A percentile compares a stretch with the other conserved stretches of the same genome.
These are phyloP conservation scores for Termitomyces sp. DNA, from an alignment of 768 basidiomycete genomes.

Conservation along the genomic window DNA sequence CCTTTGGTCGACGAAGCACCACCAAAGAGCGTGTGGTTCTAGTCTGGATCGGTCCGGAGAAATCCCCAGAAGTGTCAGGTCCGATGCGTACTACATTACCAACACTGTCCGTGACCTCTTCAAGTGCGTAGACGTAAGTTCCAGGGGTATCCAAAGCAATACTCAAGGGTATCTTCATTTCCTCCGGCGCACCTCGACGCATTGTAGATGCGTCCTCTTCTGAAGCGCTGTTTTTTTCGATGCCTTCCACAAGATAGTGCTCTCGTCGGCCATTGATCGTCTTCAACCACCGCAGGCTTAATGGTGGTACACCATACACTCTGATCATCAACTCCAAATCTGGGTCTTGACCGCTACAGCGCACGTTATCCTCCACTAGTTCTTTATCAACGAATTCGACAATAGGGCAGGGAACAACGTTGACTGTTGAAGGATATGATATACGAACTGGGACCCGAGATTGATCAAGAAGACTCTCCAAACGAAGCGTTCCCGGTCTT, in stretches of 20 bases:
- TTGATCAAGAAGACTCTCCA: slow-evolving; percentile 69
- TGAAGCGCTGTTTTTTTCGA: slow-evolving; percentile 51
- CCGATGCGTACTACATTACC: slow-evolving; percentile 65
- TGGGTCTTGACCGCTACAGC: slow-evolving; percentile 65
- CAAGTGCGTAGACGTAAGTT: slow-evolving; percentile 66
- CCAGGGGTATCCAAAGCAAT: slow-evolving; percentile 60
- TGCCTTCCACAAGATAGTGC: slow-evolving; percentile 77
- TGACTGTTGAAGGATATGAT: slow-evolving; percentile 54
- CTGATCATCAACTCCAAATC: slow-evolving; percentile 54
- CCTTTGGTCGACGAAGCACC: slow-evolving; percentile 64
- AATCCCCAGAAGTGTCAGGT: slow-evolving; percentile 20
- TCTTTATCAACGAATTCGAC: slow-evolving; percentile 57
- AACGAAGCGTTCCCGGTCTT: slow-evolving; percentile 67
- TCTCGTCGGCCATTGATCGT: slow-evolving; percentile 63
- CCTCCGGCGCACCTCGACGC: slow-evolving; percentile 34
- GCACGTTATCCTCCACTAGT: slow-evolving; percentile 35
- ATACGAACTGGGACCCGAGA: slow-evolving; percentile 71
- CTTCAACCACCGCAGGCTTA: slow-evolving; percentile 73
- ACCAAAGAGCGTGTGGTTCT: slow-evolving; percentile 55
- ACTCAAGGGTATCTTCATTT: slow-evolving; percentile 62
- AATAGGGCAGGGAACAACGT: slow-evolving; percentile 77
- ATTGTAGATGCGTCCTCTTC: slow-evolving; percentile 8
- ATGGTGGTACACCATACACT: slow-evolving; percentile 68
- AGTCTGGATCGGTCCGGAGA: slow-evolving; percentile 26
- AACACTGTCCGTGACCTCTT: slow-evolving; percentile 77